Evolutionary conservation across 2,329 filamentous ascomycete genomes (phyloP), one percentile per base, ranked within the genome.

Genomic region (Aaosphaeria pasadenensis): DNA sequence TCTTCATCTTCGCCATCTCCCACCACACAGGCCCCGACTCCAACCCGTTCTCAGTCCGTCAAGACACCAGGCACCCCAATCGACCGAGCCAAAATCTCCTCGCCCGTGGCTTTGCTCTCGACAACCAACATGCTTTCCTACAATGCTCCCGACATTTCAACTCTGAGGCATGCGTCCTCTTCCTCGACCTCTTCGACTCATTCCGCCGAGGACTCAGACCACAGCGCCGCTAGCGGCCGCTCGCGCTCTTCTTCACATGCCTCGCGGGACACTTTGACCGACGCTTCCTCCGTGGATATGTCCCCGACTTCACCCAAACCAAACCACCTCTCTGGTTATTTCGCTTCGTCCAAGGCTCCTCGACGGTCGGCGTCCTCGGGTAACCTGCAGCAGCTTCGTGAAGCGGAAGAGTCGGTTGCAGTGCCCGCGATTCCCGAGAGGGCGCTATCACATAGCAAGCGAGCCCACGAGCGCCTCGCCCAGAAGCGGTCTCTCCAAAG

Each of bases 111-210:
- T 71, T 80, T 99, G 54, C 78, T 96, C 43, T 95, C 94, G 50
- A 96, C 92, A 5, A 97, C 94, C 59, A 99, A 97, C 72, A 90
- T 95, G 82, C 85, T 96, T 46, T 91, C 90, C 6, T 96, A 96
- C 79, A 92, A 92, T 66, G 91, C 94, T 7, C 92, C 92, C 44
- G 88, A 96, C 66, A 85, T 96, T 53, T 75, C 76, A 40, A 70
- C 63, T 43, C 63, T 69, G 6, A 57, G 68, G 5, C 68, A 71
- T 11, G 54, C 56, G 29, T 65, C 72, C 28, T 76, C 80, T 3
- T 73, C 77, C n/a, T 82, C 80, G 76, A 76, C 31, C 94, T 95
- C 64, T 5, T 77, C 64, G 77, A 76, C 59, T 73, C 79, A 80
- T 57, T 87, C 86, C 4, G 83, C 83, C 39, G 85, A 88, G 50